A percentile compares a stretch with the other conserved stretches of the same genome.
phyloP scores from a whole-genome alignment of 352 stramenopile genomes.

The Globisporangium camurandrum region DNA sequence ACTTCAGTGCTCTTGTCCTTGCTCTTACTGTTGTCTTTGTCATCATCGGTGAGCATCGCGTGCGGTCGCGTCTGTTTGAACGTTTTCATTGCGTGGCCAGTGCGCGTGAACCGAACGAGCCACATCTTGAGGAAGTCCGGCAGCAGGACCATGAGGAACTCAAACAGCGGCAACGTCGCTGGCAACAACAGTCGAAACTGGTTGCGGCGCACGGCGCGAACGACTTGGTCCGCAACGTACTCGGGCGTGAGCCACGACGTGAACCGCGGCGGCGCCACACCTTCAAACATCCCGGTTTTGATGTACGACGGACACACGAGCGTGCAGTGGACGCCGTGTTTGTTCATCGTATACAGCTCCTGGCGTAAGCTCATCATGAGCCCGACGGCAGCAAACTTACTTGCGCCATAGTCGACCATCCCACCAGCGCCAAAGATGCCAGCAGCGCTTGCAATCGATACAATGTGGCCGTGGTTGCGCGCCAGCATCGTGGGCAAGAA shows the following conservation, averaged over 20 bases:
- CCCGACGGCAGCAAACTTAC: constrained; percentile 32
- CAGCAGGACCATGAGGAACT: constrained; percentile 23
- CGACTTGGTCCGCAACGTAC: constrained; percentile 33
- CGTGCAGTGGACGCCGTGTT: constrained; percentile 35
- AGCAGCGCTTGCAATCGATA: constrained; percentile 31
- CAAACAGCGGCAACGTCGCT: constrained; percentile 19
- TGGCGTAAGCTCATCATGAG: constrained; percentile 39
- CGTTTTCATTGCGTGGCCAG: constrained; percentile 31
- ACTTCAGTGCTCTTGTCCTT: too few relatives aligned
- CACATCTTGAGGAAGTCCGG: constrained; percentile 32
- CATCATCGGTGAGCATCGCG: constrained; percentile 16
- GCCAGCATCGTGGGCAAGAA: constrained; percentile 34
- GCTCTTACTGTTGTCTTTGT: background rate
- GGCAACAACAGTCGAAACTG: constrained; percentile 35
- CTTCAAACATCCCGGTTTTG: constrained; percentile 60
- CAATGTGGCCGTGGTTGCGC: constrained; percentile 29
- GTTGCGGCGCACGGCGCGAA: constrained; percentile 39
- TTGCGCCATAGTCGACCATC: constrained; percentile 39
- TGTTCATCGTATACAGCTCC: constrained; percentile 34
- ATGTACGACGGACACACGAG: constrained; percentile 55
- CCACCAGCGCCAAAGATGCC: constrained; percentile 25
- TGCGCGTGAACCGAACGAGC: constrained; percentile 29
- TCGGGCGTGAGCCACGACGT: constrained; percentile 36
- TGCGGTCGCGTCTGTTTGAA: constrained; percentile 48
- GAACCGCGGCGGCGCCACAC: constrained; percentile 27